Evolutionary conservation across 768 basidiomycete genomes (phyloP).

Genomic region (Termitomyces eurrhizus): DNA sequence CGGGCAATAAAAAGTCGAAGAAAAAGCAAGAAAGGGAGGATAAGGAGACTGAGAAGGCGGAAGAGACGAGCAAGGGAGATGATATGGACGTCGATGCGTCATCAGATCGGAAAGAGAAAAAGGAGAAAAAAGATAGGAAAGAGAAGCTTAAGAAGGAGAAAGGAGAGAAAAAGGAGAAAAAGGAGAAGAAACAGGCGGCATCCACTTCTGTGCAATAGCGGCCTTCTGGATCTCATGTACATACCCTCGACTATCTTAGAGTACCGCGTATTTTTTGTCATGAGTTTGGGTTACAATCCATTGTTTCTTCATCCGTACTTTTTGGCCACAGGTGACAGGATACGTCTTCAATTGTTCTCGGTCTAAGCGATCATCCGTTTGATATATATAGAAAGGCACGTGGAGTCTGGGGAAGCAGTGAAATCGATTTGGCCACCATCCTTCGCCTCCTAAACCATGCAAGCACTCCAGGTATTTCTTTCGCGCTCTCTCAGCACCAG

Average conservation of each 20-base stretch:
- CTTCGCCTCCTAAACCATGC: slow-evolving; percentile 27
- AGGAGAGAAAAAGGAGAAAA: slow-evolving; percentile 16
- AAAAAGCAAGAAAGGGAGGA: background rate
- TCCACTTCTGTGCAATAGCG: slow-evolving; percentile 16
- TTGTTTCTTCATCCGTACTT: background rate
- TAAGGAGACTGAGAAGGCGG: background rate
- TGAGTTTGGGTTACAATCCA: background rate
- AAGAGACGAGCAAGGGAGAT: background rate
- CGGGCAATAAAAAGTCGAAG: background rate
- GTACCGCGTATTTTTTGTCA: background rate
- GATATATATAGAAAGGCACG: slow-evolving; percentile 22
- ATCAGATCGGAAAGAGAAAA: slow-evolving; percentile 14
- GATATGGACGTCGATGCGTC: slow-evolving; percentile 8
- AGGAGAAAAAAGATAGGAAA: slow-evolving; percentile 4
- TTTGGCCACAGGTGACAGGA: background rate
- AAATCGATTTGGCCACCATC: slow-evolving; percentile 26
- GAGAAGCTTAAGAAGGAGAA: slow-evolving; percentile 20
- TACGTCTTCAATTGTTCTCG: background rate
- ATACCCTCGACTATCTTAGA: slow-evolving; percentile 1
- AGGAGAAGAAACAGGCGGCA: slow-evolving; percentile 17
- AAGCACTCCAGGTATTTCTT: slow-evolving; percentile 36
- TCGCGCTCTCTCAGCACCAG: background rate
- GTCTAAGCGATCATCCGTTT: background rate
- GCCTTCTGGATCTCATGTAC: background rate
- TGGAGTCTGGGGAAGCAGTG: slow-evolving; percentile 20